Percentiles rank a stretch among this genome's conserved stretches.
phyloP scores from a whole-genome alignment of 1,139 yeast genomes.

The Pichia sp. region DNA sequence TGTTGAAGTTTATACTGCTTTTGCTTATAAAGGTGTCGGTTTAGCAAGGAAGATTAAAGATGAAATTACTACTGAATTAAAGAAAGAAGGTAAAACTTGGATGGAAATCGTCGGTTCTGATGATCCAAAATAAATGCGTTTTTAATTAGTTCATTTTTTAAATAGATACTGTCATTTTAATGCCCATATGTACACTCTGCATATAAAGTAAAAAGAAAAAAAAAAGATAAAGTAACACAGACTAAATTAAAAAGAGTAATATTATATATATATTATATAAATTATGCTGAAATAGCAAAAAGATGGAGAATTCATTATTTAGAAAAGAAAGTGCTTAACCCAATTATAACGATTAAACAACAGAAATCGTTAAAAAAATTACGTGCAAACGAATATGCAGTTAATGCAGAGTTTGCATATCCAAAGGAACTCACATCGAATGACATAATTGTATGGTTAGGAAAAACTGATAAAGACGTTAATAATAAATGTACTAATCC shows the following conservation, averaged over 20 bases:
- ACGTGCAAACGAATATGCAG: constrained; percentile 6
- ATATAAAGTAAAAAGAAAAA: no score
- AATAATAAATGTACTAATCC: constrained; percentile 16
- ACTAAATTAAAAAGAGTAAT: not conserved
- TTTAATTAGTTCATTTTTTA: no score
- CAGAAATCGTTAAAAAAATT: constrained; percentile 34
- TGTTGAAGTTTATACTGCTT: constrained; percentile 80
- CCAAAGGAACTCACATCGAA: constrained; percentile 12
- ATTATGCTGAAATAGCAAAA: not conserved
- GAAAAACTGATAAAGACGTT: constrained; percentile 3
- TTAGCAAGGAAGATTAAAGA: constrained; percentile 70
- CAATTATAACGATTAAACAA: constrained; percentile 34
- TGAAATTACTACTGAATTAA: constrained; percentile 62
- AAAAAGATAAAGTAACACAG: no score
- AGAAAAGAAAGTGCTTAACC: constrained; percentile 21
- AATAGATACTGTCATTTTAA: no score
- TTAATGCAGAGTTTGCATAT: constrained; percentile 6
- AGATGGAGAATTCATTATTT: constrained; percentile 8
- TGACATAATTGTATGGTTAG: constrained; percentile 11
- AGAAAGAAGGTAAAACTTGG: constrained; percentile 79
- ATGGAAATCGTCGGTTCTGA: constrained; percentile 62
- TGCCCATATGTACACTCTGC: no score
- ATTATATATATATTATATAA: constrained; percentile 15
- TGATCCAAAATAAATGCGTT: constrained; percentile 22
- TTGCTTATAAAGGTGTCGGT: constrained; percentile 92